A percentile compares a stretch with the other conserved stretches of the same genome.
These are phyloP conservation scores for Crassisporium funariophilum DNA, from an alignment of 768 basidiomycete genomes.

Conservation along the genomic window DNA sequence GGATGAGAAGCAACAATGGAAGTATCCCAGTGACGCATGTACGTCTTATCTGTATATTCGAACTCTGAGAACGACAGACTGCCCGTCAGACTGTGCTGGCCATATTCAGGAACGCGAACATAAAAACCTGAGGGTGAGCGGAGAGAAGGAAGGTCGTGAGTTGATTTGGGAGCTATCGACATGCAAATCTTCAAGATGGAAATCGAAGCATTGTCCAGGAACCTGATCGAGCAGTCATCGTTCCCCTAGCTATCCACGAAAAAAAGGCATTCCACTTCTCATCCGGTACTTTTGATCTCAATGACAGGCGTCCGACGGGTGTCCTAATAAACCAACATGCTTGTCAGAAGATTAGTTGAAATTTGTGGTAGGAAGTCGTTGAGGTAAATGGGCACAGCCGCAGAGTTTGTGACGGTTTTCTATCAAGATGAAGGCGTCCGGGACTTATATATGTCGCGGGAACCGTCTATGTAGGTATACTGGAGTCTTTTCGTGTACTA, in stretches of 20 bases:
- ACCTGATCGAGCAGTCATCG: conserved; percentile 1
- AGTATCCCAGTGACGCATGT: background rate
- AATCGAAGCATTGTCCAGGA: background rate
- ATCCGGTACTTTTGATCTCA: too few relatives aligned
- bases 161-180: background rate
- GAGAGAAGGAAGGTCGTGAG: background rate
- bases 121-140: background rate
- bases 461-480: too few relatives aligned
- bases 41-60: background rate
- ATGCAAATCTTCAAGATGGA: conserved; percentile 7
- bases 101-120: background rate
- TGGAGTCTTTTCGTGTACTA: too few relatives aligned
- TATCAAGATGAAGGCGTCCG: too few relatives aligned
- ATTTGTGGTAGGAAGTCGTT: background rate
- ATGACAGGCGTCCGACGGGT: background rate
- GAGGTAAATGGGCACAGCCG: too few relatives aligned
- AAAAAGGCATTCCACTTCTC: too few relatives aligned
- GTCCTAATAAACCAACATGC: background rate
- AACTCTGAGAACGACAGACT: background rate
- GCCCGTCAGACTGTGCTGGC: background rate
- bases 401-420: too few relatives aligned
- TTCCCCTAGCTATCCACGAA: too few relatives aligned
- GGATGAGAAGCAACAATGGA: too few relatives aligned
- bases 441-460: too few relatives aligned
- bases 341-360: background rate